A percentile compares a stretch with the other conserved stretches of the same genome.
phyloP scores from a whole-genome alignment of 345 rosid species.

The Ceriops tagal region DNA sequence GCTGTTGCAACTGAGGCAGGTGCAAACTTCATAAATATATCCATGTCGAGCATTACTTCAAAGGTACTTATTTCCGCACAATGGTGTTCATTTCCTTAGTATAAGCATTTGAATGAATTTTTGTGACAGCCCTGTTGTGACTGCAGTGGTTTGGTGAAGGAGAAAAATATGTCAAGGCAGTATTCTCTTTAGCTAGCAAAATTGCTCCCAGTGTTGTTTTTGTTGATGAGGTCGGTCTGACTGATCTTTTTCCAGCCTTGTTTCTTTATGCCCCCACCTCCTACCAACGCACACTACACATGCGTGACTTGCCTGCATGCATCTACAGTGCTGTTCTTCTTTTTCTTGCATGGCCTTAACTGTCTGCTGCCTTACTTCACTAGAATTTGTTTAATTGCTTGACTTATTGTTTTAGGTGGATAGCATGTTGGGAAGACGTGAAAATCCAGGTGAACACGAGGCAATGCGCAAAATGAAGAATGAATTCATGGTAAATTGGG shows the following conservation, averaged over 20 bases:
- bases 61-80: slow-evolving; percentile 46
- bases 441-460: slow-evolving; percentile 99
- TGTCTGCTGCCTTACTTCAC: background rate
- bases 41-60: slow-evolving; percentile 99
- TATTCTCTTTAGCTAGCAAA: slow-evolving; percentile 96
- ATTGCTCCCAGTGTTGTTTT: slow-evolving; percentile 97
- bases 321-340: background rate
- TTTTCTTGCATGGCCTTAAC: background rate
- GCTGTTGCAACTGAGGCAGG: slow-evolving; percentile 99
- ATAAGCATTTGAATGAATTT: slow-evolving; percentile 4
- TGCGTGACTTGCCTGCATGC: background rate
- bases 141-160: slow-evolving; percentile 99
- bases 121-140: slow-evolving; percentile 10
- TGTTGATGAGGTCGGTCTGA: slow-evolving; percentile 82
- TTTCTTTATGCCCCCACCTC: background rate
- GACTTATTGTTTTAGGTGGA: slow-evolving; percentile 58
- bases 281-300: background rate
- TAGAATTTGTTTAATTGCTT: background rate
- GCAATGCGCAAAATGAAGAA: slow-evolving; percentile 99
- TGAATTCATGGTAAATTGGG: slow-evolving; percentile 99
- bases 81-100: background rate
- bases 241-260: background rate
- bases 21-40: slow-evolving; percentile 96
- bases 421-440: slow-evolving; percentile 98
- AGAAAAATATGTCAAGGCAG: slow-evolving; percentile 97